phyloP scores from a whole-genome alignment of 2,329 filamentous ascomycete species.

The Pseudogymnoascus sp. region DNA sequence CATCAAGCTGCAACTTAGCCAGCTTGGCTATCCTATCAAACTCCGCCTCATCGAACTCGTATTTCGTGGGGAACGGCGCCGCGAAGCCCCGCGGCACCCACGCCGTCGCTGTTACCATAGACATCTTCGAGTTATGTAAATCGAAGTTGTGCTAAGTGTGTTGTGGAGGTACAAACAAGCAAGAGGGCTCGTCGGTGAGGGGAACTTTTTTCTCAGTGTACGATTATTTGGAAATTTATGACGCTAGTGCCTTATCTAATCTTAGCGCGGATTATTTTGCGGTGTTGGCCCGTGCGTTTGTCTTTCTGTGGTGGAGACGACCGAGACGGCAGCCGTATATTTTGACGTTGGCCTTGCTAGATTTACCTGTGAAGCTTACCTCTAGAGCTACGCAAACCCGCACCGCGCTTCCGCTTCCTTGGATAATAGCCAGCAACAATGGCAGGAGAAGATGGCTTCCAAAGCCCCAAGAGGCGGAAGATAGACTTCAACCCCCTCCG shows the following conservation, averaged over 20 bases:
- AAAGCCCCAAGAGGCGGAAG: conserved; percentile 56
- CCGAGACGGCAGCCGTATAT: background rate
- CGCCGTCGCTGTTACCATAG: conserved; percentile 50
- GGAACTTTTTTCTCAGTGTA: background rate
- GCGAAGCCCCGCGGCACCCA: conserved; percentile 54
- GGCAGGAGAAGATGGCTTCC: conserved; percentile 31
- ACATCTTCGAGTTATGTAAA: conserved; percentile 21
- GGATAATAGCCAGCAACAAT: conserved; percentile 20
- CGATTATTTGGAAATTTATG: background rate
- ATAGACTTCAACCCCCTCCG: conserved; percentile 50
- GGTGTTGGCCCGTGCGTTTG: background rate
- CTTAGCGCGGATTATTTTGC: conserved; percentile 4
- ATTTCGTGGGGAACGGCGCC: conserved; percentile 49
- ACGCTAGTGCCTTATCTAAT: conserved; percentile 6
- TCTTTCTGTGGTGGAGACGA: background rate
- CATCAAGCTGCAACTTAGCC: conserved; percentile 61
- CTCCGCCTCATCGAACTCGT: conserved; percentile 51
- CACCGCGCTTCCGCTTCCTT: background rate
- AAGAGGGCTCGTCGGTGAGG: background rate
- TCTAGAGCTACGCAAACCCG: background rate
- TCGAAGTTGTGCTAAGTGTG: background rate
- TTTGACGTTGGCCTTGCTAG: background rate
- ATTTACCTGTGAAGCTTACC: background rate
- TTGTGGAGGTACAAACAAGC: background rate
- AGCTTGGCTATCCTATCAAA: conserved; percentile 50